These are phyloP conservation scores for Colletotrichum godetiae DNA, from an alignment of 2,329 filamentous ascomycete genomes.

Conservation along the genomic window DNA sequence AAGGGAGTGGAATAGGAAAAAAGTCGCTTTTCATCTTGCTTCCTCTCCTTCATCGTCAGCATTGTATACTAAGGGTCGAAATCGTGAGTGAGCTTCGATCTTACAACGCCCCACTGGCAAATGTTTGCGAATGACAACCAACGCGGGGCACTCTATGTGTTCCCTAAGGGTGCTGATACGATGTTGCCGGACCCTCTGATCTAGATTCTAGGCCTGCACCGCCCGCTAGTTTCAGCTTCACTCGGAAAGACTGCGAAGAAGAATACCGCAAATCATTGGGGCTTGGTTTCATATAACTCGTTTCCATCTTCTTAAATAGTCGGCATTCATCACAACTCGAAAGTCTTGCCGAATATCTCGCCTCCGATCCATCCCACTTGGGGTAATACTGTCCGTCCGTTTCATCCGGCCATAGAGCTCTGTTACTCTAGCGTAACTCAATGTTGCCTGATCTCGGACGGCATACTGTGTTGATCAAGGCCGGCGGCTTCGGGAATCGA, in stretches of 20 bases:
- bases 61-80: neutral
- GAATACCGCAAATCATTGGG: neutral
- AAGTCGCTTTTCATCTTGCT: neutral
- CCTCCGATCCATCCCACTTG: neutral
- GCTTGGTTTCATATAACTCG: neutral
- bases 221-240: neutral
- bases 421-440: neutral
- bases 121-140: neutral
- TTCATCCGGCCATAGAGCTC: neutral
- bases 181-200: neutral
- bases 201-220: neutral
- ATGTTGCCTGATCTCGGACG: neutral
- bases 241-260: neutral
- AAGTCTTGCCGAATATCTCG: neutral
- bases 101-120: too few relatives aligned
- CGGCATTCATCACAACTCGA: neutral
- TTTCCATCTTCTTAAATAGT: neutral
- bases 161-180: neutral
- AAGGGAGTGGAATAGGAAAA: too few relatives aligned
- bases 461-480: neutral
- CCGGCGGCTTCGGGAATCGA: neutral
- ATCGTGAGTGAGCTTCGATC: neutral
- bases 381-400: neutral
- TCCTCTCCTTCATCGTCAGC: neutral
- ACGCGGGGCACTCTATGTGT: neutral